Evolutionary conservation across 2,329 filamentous ascomycete species (phyloP), one percentile per base, ranked within the genome.

Genomic region (Epicoccum nigrum): DNA sequence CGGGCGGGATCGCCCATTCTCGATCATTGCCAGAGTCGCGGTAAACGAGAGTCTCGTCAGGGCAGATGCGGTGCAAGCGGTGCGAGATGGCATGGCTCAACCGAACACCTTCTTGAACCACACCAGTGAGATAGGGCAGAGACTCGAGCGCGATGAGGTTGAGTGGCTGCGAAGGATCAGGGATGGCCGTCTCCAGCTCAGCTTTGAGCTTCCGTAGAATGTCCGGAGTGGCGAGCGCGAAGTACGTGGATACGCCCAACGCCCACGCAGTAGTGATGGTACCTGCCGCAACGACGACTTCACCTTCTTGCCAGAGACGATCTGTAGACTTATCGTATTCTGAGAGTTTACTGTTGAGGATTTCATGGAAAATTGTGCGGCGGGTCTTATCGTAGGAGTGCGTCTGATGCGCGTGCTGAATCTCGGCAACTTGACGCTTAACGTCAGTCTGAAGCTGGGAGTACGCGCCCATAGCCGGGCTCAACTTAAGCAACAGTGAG

Each of bases 111-210:
- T 72, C 68, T 17, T 50, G 27, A 11, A 71, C 48, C 4, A 61
- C 51, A 13, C 63, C 67, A 8, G 47, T 32, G 17, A 69, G 54
- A 46, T 68, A 69, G 7, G 66, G 64, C 0, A 69, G 56, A 12
- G 51, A 31, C 21, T 65, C 56, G 2, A 69, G 63, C 2, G 57
- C 25, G 1, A 12, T 20, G 15, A 41, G 48, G 12, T 46, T 30
- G 1, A 34, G 39, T 9, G 38, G 25, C 2, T 12, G 6, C 3
- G 13, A 19, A 2, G 54, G 30, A 23, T 56, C 38, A 1, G 62
- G 63, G 2, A 62, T 58, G 1, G 47, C 52, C 2, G 40, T 11
- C 11, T 9, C 19, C 8, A 70, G 53, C 33, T 69, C 68, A n/a
- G 34, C 9, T 16, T 46, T 46, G 1, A 70, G 48, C 4, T 19